Base-by-base conservation (phyloP, 306 rosid species). In the Astragalus glycyphyllos region DNA sequence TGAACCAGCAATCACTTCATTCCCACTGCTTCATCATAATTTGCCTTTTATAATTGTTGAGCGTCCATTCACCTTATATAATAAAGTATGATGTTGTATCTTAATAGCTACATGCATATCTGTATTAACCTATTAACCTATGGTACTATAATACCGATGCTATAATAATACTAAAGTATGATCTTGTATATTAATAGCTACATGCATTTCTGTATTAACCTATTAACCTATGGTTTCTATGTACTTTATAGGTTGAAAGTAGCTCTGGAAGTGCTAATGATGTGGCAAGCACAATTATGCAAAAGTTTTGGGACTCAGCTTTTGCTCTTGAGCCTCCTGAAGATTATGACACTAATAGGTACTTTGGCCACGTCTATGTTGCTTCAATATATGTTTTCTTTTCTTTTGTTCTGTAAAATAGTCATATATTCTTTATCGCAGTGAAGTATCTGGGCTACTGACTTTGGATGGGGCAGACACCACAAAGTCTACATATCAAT, bases 291-390 rank as follows among this genome's bases (percentile, higher is more conserved):
- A 86, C 96, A 72, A 84, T 91, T 84, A 89, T 94, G 97, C 96
- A 94, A 82, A 91, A 88, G 57, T 94, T 94, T 81, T 94, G 99
- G 99, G 97, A 94, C 83, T 94, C 99, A 0, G 95, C 99, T 46
- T 89, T 91, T 68, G 83, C 96, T 58, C 81, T 87, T 76, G 99
- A 94, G 76, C 95, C 96, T 2, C 89, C 95, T 34, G 99, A 94
- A 67, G 97, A 87, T 81, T 80, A 40, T 69, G 99, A 94, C 68
- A 84, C 86, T 73, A 87, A 83, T 15, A 94, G 98, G 97, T 87
- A 82, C 47, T 74, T 60, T 42, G 58, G n/a, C 54, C 57, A 10
- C 60, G 38, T 68, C 62, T 59, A 49, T 58, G 72, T 74, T 40
- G 40, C 50, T 63, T 49, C 56, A 7, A 55, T 69, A 6, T 13